These are phyloP conservation scores for Lactarius akahatsu DNA, from an alignment of 768 basidiomycete genomes.

Conservation along the genomic window DNA sequence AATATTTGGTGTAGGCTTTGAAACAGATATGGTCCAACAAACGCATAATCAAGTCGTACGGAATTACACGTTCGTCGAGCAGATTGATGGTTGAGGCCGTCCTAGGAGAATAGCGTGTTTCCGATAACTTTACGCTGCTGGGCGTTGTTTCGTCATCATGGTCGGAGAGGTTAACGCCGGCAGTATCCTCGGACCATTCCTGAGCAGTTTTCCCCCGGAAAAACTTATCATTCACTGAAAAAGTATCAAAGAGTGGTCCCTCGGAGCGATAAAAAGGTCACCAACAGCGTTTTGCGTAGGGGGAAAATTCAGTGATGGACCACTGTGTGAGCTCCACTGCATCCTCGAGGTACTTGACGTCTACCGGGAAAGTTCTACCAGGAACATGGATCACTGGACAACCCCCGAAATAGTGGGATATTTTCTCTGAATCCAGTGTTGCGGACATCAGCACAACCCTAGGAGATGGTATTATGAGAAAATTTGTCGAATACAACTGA, in stretches of 20 bases:
- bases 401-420: slow-evolving; percentile 84
- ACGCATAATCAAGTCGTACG: slow-evolving; percentile 84
- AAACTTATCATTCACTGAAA: slow-evolving; percentile 60
- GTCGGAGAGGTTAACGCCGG: slow-evolving; percentile 46
- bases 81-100: slow-evolving; percentile 80
- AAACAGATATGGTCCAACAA: slow-evolving; percentile 85
- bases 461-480: neutral
- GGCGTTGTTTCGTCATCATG: slow-evolving; percentile 59
- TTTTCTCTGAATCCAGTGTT: slow-evolving; percentile 88
- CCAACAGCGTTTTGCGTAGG: slow-evolving; percentile 72
- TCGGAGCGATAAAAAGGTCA: slow-evolving; percentile 15
- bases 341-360: slow-evolving; percentile 84
- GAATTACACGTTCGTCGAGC: slow-evolving; percentile 84
- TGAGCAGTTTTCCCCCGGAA: slow-evolving; percentile 56
- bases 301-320: slow-evolving; percentile 76
- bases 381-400: slow-evolving; percentile 86
- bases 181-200: slow-evolving; percentile 80
- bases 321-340: slow-evolving; percentile 80
- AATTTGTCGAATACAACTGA: neutral
- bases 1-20: slow-evolving; percentile 55
- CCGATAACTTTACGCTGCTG: slow-evolving; percentile 51
- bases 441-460: slow-evolving; percentile 97
- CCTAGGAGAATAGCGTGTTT: slow-evolving; percentile 74
- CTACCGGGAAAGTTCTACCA: slow-evolving; percentile 93
- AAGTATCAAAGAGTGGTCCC: neutral